phyloP scores from a whole-genome alignment of 352 stramenopile genomes.

The Phytophthora idaei region DNA sequence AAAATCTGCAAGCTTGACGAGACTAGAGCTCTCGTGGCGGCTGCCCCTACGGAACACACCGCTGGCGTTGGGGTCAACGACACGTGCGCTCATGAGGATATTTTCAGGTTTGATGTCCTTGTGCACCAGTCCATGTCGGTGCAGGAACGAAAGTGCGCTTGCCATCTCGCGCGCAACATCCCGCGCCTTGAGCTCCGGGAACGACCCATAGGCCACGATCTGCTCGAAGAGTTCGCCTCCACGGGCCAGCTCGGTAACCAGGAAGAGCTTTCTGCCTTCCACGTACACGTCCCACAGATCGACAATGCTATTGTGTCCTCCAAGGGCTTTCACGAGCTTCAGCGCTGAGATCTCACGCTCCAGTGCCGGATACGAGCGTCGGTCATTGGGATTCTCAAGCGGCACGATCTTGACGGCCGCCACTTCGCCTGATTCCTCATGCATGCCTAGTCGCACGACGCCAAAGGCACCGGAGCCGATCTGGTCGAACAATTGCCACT shows the following conservation, averaged over 20 bases:
- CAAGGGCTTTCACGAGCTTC: constrained; percentile 73
- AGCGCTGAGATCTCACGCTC: constrained; percentile 76
- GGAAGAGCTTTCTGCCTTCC: constrained; percentile 73
- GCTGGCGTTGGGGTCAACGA: constrained; percentile 30
- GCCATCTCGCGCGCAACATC: constrained; percentile 61
- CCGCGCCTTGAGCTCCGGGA: constrained; percentile 54
- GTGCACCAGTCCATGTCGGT: constrained; percentile 74
- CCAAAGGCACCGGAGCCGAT: constrained; percentile 77
- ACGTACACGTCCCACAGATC: constrained; percentile 85
- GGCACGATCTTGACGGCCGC: constrained; percentile 79
- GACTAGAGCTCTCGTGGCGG: constrained; percentile 33
- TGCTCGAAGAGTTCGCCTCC: constrained; percentile 92
- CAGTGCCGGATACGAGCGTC: constrained; percentile 53
- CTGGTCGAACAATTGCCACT: constrained; percentile 74
- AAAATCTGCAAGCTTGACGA: constrained; percentile 81
- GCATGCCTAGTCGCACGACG: constrained; percentile 70
- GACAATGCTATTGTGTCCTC: constrained; percentile 88
- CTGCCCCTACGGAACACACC: constrained; percentile 18
- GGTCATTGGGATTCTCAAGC: constrained; percentile 32
- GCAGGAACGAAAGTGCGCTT: constrained; percentile 72
- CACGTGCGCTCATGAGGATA: constrained; percentile 56
- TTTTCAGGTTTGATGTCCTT: constrained; percentile 89
- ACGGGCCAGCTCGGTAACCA: constrained; percentile 88
- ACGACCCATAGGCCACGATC: constrained; percentile 76
- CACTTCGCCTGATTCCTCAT: constrained; percentile 70